phyloP scores from a whole-genome alignment of 2,329 filamentous ascomycete species.

The Fusarium papillatum region DNA sequence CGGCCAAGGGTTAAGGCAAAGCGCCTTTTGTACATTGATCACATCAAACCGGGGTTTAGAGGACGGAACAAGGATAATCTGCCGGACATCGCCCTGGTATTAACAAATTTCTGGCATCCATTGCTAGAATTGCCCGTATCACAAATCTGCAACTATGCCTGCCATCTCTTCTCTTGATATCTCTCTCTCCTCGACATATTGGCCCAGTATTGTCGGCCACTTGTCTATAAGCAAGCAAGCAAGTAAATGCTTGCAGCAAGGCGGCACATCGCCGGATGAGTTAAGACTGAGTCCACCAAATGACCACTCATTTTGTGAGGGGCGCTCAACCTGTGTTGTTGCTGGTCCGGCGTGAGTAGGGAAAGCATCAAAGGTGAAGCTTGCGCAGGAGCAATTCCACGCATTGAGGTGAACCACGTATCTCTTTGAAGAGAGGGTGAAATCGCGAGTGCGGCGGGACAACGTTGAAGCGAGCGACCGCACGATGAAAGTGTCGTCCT shows the following conservation, averaged over 20 bases:
- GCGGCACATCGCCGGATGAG: conserved; percentile 57
- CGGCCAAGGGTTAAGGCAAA: conserved; percentile 37
- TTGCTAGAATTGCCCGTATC: conserved; percentile 16
- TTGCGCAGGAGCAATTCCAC: conserved; percentile 94
- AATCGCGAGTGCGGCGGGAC: conserved; percentile 39
- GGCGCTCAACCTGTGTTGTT: conserved; percentile 2
- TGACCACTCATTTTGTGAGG: conserved; percentile 41
- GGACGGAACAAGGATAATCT: conserved; percentile 40
- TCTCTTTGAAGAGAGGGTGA: conserved; percentile 30
- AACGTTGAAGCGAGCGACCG: conserved; percentile 65
- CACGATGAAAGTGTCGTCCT: conserved; percentile 69
- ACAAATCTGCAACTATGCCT: conserved; percentile 70
- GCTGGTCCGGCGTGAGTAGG: conserved; percentile 38
- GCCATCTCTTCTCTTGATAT: conserved; percentile 78
- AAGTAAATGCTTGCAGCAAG: conserved; percentile 90
- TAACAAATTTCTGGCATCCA: not conserved
- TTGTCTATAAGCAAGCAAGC: conserved; percentile 83
- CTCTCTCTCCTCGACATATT: conserved; percentile 66
- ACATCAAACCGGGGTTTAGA: conserved; percentile 45
- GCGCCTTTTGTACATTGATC: conserved; percentile 46
- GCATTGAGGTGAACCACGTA: conserved; percentile 82
- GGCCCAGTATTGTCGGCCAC: conserved; percentile 70
- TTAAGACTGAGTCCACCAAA: conserved; percentile 67
- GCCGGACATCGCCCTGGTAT: conserved; percentile 20
- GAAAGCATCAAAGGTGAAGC: conserved; percentile 83